Conservation (phyloP, 2,329 filamentous ascomycete genomes). For the Teratosphaeria zuluensis region DNA sequence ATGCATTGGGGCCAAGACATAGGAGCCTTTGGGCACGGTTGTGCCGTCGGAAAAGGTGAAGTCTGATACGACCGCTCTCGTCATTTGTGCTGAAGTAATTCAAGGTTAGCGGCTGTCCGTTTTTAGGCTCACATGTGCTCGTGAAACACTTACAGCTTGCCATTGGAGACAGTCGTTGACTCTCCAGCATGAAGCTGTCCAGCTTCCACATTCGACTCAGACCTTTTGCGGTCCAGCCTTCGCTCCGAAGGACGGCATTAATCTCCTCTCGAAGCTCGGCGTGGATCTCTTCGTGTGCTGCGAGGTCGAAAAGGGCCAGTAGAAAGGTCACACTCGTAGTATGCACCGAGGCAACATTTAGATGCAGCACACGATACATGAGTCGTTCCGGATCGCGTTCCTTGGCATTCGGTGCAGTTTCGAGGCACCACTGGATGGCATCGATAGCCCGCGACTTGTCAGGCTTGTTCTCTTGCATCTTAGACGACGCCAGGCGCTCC, state of each 20-base stretch:
- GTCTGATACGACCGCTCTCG: neutral
- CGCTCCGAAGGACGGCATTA: neutral
- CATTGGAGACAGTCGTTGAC: neutral
- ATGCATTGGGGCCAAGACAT: neutral
- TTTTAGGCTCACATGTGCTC: neutral
- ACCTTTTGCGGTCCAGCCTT: neutral
- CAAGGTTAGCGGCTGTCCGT: neutral
- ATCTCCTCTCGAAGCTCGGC: neutral
- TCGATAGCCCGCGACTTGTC: neutral
- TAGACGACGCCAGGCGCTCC: neutral
- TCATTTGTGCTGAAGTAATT: neutral
- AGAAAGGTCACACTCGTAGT: neutral
- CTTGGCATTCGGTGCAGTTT: neutral
- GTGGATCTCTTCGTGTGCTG: neutral
- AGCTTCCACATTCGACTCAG: neutral
- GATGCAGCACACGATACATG: neutral
- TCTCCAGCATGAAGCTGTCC: neutral
- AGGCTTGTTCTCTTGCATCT: no score
- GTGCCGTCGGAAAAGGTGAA: neutral
- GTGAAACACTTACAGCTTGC: neutral
- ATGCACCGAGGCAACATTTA: neutral
- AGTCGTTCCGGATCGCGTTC: neutral
- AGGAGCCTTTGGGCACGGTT: neutral
- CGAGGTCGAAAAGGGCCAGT: neutral
- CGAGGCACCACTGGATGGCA: neutral